These are phyloP conservation scores for Croton setiger DNA, from an alignment of 441 rosid species.

Conservation along the genomic window DNA sequence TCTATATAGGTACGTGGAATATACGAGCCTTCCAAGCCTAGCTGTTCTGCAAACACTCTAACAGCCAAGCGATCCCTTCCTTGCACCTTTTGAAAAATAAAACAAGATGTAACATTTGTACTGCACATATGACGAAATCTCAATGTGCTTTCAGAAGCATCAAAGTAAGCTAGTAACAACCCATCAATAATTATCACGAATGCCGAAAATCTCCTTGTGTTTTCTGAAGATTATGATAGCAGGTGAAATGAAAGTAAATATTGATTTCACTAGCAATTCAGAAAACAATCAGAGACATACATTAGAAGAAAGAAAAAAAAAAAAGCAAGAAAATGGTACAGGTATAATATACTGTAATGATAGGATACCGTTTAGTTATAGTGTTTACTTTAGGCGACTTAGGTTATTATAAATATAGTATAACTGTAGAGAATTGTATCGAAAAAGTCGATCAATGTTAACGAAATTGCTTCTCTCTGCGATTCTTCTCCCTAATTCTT, in stretches of 20 bases:
- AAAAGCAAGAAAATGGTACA: too few relatives aligned
- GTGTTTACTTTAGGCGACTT: too few relatives aligned
- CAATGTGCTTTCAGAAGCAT: background rate
- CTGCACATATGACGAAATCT: background rate
- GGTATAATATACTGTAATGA: too few relatives aligned
- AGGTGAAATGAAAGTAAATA: background rate
- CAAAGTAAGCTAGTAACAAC: background rate
- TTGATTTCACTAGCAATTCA: background rate
- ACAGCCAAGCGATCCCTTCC: slow-evolving; percentile 81
- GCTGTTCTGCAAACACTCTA: slow-evolving; percentile 63
- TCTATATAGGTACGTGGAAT: slow-evolving; percentile 91
- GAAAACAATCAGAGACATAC: background rate
- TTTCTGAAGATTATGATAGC: background rate
- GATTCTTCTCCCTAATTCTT: too few relatives aligned
- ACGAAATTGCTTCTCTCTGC: too few relatives aligned
- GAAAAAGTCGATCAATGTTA: too few relatives aligned
- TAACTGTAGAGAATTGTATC: too few relatives aligned
- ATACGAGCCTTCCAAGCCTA: slow-evolving; percentile 87
- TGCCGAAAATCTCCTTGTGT: background rate
- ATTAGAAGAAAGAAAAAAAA: too few relatives aligned
- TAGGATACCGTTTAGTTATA: too few relatives aligned
- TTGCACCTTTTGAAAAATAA: slow-evolving; percentile 62
- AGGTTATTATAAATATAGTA: too few relatives aligned
- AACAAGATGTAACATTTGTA: background rate
- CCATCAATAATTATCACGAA: background rate